These are phyloP conservation scores for Pisolithus albus DNA, from an alignment of 768 basidiomycete species.

Conservation along the genomic window DNA sequence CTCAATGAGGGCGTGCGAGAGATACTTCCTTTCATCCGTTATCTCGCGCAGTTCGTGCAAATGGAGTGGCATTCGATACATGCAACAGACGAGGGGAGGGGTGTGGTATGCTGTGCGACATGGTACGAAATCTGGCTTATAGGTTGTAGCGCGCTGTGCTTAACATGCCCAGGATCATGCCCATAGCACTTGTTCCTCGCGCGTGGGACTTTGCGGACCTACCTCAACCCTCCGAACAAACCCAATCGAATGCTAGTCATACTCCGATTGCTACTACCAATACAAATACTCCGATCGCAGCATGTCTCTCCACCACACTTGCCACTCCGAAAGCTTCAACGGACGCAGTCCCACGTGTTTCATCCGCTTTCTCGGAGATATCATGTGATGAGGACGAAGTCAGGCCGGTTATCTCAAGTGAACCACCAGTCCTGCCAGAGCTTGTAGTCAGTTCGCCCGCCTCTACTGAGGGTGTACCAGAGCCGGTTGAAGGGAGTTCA, in stretches of 20 bases:
- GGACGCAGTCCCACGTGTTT: conserved; percentile 20
- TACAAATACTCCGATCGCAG: conserved; percentile 11
- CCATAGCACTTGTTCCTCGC: conserved; percentile 69
- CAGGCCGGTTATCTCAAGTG: conserved; percentile 20
- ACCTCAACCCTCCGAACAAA: conserved; percentile 25
- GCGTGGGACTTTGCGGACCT: conserved; percentile 70
- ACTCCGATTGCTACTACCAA: conserved; percentile 9
- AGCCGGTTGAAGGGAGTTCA: conserved; percentile 10
- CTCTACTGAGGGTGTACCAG: conserved; percentile 24
- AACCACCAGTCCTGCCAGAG: conserved; percentile 28
- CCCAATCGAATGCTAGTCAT: conserved; percentile 6
- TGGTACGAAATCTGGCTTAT: conserved; percentile 43
- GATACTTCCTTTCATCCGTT: conserved; percentile 78
- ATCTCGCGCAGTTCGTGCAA: conserved; percentile 73
- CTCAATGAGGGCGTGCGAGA: conserved; percentile 73
- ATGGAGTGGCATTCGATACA: conserved; percentile 65
- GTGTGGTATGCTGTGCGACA: conserved; percentile 86
- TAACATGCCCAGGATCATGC: conserved; percentile 53
- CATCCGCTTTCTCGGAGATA: conserved; percentile 25
- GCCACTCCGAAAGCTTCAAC: conserved; percentile 25
- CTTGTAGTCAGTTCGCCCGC: conserved; percentile 29
- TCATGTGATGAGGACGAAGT: conserved; percentile 22
- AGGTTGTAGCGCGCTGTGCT: not conserved
- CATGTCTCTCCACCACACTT: conserved; percentile 19
- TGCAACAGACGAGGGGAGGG: conserved; percentile 57